Percentiles rank a stretch among this genome's conserved stretches.
Evolutionary conservation across 805 yeast species (phyloP).

Genomic region (Candida nanaspora): DNA sequence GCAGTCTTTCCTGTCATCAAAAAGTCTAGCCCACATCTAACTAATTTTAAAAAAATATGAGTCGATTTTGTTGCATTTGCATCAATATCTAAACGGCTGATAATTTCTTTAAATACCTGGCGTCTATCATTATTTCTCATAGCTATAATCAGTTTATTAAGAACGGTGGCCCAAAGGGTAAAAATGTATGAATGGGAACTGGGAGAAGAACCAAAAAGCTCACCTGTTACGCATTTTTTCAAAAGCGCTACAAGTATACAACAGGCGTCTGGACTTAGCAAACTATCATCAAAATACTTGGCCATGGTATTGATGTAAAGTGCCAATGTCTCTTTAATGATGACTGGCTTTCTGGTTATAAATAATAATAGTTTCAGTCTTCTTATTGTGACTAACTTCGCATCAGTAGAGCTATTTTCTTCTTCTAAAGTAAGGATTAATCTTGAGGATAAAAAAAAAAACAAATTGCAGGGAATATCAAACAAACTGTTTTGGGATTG

Average conservation of each 20-base stretch:
- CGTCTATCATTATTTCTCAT: too few species aligned
- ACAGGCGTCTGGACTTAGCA: background rate
- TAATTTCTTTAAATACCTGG: too few species aligned
- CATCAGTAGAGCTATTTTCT: background rate
- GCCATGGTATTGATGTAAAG: background rate
- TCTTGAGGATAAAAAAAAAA: background rate
- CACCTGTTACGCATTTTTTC: too few species aligned
- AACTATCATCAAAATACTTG: background rate
- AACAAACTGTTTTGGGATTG: too few species aligned
- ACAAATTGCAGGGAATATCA: conserved; percentile 15
- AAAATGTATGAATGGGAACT: too few species aligned
- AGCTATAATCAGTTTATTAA: too few species aligned
- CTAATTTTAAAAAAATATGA: background rate
- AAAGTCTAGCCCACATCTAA: background rate
- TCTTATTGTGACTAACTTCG: background rate
- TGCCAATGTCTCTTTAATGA: background rate
- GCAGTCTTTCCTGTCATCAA: too few species aligned
- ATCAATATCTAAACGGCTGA: too few species aligned
- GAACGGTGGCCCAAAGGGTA: too few species aligned
- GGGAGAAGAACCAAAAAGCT: too few species aligned
- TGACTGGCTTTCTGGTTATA: background rate
- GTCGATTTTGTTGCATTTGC: too few species aligned
- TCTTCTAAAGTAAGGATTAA: conserved; percentile 12
- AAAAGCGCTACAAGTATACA: background rate
- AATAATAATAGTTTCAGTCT: background rate